Base-by-base conservation (phyloP, 176 grass and related monocot genomes). In the Avena eriantha region DNA sequence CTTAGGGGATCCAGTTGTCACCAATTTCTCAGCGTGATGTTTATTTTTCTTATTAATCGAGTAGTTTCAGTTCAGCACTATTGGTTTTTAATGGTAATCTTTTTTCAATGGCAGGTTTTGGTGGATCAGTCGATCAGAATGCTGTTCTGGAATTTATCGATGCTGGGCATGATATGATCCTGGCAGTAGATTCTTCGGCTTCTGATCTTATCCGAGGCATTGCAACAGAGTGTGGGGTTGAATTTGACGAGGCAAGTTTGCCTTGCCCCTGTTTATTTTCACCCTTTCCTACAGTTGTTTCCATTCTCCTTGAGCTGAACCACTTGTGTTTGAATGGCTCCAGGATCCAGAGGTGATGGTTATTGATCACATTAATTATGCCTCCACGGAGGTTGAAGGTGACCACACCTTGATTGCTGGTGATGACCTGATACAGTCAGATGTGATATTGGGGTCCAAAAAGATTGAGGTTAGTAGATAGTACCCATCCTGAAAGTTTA, bases 131-230 rank as follows among this genome's bases (percentile, higher is more conserved):
- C 85, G 97, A 99, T 86, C 90, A 94, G 84, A 94, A 83, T 7
- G 89, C 87, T 0, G 63, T 99, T 71, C 83, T 99, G 6, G 97
- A 94, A 24, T 99, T 99, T 55, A 87, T 97, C 1, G 97, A 97
- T 79, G 82, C 94, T 0, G 97, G 97, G 29, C 97, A 94, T 85
- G 92, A 99, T 83, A 88, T 99, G 89, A 96, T 99, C 70, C 78
- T 99, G 71, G 94, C 87, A 2, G 94, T 89, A 70, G 97, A 99
- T 75, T 90, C 92, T 0, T 94, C 88, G 6, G 94, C 92, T 72
- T 99, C 97, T 21, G 94, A 99, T 87, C 90, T 99, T 77, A 94
- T 99, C 63, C 92, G 97, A 29, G 92, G 94, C 61, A 99, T 99
- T 13, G 92, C 97, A 21, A 97, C 92, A 2, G 97, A 99, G 31